These are phyloP conservation scores for Penicillium nordicum DNA, from an alignment of 2,329 filamentous ascomycete genomes.

Conservation along the genomic window DNA sequence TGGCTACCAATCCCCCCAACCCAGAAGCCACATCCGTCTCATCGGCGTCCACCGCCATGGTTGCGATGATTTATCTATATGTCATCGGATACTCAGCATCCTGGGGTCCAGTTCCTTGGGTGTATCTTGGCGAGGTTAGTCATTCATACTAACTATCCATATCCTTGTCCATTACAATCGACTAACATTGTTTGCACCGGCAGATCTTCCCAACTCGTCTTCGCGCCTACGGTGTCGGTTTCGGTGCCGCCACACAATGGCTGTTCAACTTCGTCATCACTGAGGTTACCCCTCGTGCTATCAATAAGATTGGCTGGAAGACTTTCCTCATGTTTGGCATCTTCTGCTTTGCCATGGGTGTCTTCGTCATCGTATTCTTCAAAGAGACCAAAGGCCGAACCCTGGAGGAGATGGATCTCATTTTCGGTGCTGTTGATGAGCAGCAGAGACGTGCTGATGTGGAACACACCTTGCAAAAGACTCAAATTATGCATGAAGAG, in stretches of 20 bases:
- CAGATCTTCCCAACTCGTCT: slow-evolving; percentile 42
- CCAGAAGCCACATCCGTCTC: too few relatives aligned
- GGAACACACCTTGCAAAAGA: slow-evolving; percentile 27
- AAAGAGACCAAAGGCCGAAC: slow-evolving; percentile 41
- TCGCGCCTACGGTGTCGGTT: slow-evolving; percentile 40
- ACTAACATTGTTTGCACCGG: slow-evolving; percentile 16
- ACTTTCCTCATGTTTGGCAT: slow-evolving; percentile 44
- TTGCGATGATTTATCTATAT: too few relatives aligned
- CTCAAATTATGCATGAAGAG: slow-evolving; percentile 22
- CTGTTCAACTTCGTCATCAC: slow-evolving; percentile 45
- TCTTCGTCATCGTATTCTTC: slow-evolving; percentile 13
- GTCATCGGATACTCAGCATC: too few relatives aligned
- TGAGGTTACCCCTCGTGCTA: slow-evolving; percentile 39
- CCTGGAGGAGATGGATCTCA: slow-evolving; percentile 41
- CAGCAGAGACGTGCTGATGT: slow-evolving; percentile 24
- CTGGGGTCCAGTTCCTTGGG: too few relatives aligned
- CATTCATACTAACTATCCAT: not conserved
- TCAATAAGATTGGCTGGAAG: slow-evolving; percentile 39
- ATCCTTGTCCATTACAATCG: not conserved
- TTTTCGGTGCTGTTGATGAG: slow-evolving; percentile 29
- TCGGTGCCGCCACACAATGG: slow-evolving; percentile 40
- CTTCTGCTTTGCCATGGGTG: slow-evolving; percentile 19
- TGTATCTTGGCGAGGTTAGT: too few relatives aligned
- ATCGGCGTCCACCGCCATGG: too few relatives aligned
- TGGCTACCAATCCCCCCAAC: too few relatives aligned